A percentile compares a stretch with the other conserved stretches of the same genome.
phyloP scores from a whole-genome alignment of 2,329 filamentous ascomycete genomes.

The Tetracladium maxilliforme region DNA sequence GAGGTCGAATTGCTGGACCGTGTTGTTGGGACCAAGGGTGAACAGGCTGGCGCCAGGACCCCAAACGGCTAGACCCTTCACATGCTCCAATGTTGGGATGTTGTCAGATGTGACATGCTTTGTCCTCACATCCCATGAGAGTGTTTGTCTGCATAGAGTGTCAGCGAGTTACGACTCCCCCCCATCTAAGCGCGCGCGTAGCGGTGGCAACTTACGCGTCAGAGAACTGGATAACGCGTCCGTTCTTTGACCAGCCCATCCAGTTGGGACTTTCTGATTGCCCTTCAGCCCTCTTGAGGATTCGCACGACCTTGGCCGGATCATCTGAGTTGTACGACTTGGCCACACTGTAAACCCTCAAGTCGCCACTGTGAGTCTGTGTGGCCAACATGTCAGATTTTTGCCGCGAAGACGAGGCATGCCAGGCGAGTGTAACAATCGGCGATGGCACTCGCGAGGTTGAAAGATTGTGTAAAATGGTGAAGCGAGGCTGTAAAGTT shows the following conservation, averaged over 20 bases:
- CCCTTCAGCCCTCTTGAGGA: constrained; percentile 68
- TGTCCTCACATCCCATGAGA: constrained; percentile 95
- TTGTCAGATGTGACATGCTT: constrained; percentile 86
- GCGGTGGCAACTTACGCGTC: constrained; percentile 55
- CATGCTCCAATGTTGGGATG: constrained; percentile 70
- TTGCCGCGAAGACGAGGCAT: constrained; percentile 88
- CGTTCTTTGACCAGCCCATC: constrained; percentile 98
- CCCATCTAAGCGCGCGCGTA: constrained; percentile 33
- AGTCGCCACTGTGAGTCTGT: constrained; percentile 80
- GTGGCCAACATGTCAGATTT: constrained; percentile 97
- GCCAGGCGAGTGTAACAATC: constrained; percentile 81
- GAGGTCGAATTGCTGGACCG: constrained; percentile 88
- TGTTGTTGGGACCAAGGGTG: constrained; percentile 75
- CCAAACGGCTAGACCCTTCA: constrained; percentile 74
- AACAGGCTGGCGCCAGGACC: constrained; percentile 86
- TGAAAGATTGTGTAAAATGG: constrained; percentile 81
- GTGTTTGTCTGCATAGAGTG: constrained; percentile 53
- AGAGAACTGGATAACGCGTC: constrained; percentile 81
- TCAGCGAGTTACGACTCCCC: constrained; percentile 19
- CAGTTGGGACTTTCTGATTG: constrained; percentile 69
- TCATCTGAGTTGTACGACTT: constrained; percentile 62
- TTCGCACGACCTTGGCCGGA: constrained; percentile 74
- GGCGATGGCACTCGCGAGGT: constrained; percentile 75
- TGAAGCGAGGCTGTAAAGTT: constrained; percentile 80
- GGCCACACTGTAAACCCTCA: constrained; percentile 91